phyloP scores from a whole-genome alignment of 441 rosid species.

The Brassica balearica region DNA sequence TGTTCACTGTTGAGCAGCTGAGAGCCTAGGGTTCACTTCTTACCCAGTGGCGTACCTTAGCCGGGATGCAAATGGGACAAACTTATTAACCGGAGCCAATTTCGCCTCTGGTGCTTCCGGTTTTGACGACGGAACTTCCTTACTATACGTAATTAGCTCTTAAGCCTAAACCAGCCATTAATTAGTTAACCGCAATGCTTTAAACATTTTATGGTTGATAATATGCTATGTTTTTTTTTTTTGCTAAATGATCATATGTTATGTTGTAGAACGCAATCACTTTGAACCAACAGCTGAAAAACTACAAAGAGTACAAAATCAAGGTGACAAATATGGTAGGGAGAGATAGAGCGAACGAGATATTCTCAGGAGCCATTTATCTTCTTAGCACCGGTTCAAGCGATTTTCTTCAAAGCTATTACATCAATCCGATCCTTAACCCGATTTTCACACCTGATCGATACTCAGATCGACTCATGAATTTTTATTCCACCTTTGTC shows the following conservation, averaged over 20 bases:
- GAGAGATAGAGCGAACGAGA: slow-evolving; percentile 51
- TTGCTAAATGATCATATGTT: neutral
- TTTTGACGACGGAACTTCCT: slow-evolving; percentile 64
- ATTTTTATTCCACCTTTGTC: slow-evolving; percentile 68
- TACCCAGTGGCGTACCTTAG: slow-evolving; percentile 86
- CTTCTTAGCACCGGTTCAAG: slow-evolving; percentile 87
- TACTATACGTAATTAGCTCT: slow-evolving; percentile 54
- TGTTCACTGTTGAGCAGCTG: slow-evolving; percentile 58
- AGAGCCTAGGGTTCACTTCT: slow-evolving; percentile 75
- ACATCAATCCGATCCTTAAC: slow-evolving; percentile 67
- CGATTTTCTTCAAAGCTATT: slow-evolving; percentile 88
- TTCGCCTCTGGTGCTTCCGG: slow-evolving; percentile 97
- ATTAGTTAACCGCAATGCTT: neutral
- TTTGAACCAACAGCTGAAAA: slow-evolving; percentile 71
- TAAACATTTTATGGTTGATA: neutral
- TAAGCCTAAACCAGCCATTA: neutral
- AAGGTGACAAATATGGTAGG: slow-evolving; percentile 59
- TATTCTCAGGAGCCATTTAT: slow-evolving; percentile 66
- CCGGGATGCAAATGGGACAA: slow-evolving; percentile 65
- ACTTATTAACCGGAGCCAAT: slow-evolving; percentile 82
- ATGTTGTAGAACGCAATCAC: slow-evolving; percentile 66
- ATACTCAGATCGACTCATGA: slow-evolving; percentile 70
- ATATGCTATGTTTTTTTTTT: slow-evolving; percentile 12
- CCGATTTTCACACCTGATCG: slow-evolving; percentile 57
- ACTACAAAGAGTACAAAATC: slow-evolving; percentile 80